Conservation (phyloP, 2,329 filamentous ascomycete genomes). For the Chrysoporthe deuterocubensis region DNA sequence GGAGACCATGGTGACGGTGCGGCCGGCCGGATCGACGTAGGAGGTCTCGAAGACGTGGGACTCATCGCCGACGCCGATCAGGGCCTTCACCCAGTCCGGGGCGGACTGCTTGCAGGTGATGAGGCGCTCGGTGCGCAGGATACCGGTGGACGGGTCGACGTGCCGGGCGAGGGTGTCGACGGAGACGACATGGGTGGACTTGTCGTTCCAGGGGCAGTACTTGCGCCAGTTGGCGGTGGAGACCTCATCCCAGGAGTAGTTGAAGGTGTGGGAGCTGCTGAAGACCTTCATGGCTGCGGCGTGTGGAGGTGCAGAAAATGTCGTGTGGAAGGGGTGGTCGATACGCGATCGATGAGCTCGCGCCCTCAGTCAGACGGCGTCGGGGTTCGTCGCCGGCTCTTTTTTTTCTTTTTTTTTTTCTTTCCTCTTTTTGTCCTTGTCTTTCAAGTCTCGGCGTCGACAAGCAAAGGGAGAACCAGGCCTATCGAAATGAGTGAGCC, state of each 20-base stretch:
- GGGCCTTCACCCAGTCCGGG: conserved; percentile 77
- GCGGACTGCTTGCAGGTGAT: conserved; percentile 67
- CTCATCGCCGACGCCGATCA: conserved; percentile 77
- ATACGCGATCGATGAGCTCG: background rate
- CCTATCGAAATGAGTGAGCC: conserved; percentile 3
- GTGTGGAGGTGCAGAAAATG: background rate
- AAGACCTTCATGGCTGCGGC: conserved; percentile 65
- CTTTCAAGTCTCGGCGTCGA: background rate
- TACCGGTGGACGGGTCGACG: conserved; percentile 60
- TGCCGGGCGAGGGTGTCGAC: conserved; percentile 86
- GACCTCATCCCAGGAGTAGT: conserved; percentile 99
- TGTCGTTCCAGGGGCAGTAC: conserved; percentile 98
- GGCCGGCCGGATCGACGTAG: conserved; percentile 82
- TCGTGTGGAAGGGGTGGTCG: background rate
- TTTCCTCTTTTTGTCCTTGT: background rate
- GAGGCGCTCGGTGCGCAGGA: conserved; percentile 65
- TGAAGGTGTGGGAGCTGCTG: conserved; percentile 83
- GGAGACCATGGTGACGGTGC: conserved; percentile 95
- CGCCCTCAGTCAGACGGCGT: background rate
- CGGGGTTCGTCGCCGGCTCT: conserved; percentile 1
- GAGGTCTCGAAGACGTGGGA: conserved; percentile 94
- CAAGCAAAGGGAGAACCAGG: background rate
- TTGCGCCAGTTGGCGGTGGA: conserved; percentile 98
- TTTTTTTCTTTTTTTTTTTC: background rate
- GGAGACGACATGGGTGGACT: conserved; percentile 93